phyloP scores from a whole-genome alignment of 768 basidiomycete genomes.

The Stropharia rugosoannulata region DNA sequence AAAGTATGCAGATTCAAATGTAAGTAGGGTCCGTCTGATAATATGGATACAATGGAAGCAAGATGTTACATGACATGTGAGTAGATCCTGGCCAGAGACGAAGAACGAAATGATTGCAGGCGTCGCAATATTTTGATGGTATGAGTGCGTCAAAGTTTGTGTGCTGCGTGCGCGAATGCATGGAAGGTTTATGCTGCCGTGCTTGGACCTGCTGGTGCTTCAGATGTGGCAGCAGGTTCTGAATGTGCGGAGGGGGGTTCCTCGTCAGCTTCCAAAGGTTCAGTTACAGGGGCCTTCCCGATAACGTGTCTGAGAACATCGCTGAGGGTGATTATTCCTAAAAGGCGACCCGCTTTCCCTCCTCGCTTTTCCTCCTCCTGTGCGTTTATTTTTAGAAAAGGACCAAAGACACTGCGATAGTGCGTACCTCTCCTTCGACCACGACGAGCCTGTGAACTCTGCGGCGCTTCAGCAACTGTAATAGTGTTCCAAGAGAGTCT shows the following conservation, averaged over 20 bases:
- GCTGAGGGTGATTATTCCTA: conserved; percentile 87
- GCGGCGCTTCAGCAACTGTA: conserved; percentile 90
- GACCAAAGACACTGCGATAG: neutral
- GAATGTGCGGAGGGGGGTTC: conserved; percentile 15
- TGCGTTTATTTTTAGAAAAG: neutral
- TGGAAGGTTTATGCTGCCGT: neutral
- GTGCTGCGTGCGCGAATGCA: neutral
- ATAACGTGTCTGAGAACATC: conserved; percentile 87
- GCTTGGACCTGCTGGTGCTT: conserved; percentile 1
- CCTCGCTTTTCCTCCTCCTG: conserved; percentile 81
- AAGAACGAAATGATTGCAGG: conserved; percentile 2
- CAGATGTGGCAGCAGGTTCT: conserved; percentile 1
- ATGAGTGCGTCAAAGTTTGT: neutral
- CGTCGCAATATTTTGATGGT: conserved; percentile 3
- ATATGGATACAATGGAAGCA: conserved; percentile 6
- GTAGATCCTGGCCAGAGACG: neutral
- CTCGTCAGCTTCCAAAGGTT: conserved; percentile 32
- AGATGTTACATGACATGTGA: conserved; percentile 3
- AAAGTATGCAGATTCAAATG: neutral
- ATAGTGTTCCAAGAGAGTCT: conserved; percentile 87
- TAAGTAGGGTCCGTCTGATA: neutral
- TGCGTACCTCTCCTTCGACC: conserved; percentile 82
- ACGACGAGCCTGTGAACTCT: conserved; percentile 94
- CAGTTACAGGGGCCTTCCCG: conserved; percentile 56
- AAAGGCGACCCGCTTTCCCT: conserved; percentile 78